Percentiles rank a stretch among this genome's conserved stretches.
These are phyloP conservation scores for Viola pubescens DNA, from an alignment of 441 rosid species.

Conservation along the genomic window DNA sequence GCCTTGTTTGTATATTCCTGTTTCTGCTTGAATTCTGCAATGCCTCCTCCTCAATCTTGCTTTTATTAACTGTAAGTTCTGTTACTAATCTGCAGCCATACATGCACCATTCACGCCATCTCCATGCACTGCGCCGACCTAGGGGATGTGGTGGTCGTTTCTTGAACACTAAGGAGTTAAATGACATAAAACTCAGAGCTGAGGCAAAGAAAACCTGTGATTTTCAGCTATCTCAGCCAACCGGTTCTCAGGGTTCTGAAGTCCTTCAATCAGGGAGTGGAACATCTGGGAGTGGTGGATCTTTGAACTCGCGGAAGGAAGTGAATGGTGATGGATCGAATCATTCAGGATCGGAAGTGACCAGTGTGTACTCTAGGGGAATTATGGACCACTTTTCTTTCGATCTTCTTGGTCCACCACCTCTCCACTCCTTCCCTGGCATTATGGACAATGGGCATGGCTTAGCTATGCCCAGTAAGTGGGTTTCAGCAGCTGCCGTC, in stretches of 20 bases:
- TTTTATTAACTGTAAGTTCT: background rate
- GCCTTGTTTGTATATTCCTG: too few relatives aligned
- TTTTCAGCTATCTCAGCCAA: constrained; percentile 25
- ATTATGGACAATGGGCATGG: constrained; percentile 35
- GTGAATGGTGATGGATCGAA: constrained; percentile 31
- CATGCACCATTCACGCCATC: constrained; percentile 84
- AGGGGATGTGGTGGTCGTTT: constrained; percentile 90
- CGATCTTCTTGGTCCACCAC: constrained; percentile 18
- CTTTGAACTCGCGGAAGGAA: constrained; percentile 43
- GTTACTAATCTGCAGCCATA: constrained; percentile 49
- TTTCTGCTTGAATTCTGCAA: too few relatives aligned
- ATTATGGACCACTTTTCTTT: constrained; percentile 24
- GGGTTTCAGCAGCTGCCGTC: constrained; percentile 48
- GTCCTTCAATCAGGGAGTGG: constrained; percentile 45
- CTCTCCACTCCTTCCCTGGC: constrained; percentile 39
- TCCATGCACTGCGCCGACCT: constrained; percentile 85
- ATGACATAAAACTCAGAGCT: constrained; percentile 19
- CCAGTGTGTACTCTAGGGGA: constrained; percentile 48
- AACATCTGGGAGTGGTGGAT: constrained; percentile 25
- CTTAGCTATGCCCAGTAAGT: constrained; percentile 43
- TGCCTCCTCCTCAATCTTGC: background rate
- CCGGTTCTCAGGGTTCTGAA: constrained; percentile 70
- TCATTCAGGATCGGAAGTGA: constrained; percentile 59
- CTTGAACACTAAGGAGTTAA: constrained; percentile 45
- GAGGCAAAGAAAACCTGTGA: constrained; percentile 26